Conservation (phyloP, 139 green algal species). For the Eudorina sp. region DNA sequence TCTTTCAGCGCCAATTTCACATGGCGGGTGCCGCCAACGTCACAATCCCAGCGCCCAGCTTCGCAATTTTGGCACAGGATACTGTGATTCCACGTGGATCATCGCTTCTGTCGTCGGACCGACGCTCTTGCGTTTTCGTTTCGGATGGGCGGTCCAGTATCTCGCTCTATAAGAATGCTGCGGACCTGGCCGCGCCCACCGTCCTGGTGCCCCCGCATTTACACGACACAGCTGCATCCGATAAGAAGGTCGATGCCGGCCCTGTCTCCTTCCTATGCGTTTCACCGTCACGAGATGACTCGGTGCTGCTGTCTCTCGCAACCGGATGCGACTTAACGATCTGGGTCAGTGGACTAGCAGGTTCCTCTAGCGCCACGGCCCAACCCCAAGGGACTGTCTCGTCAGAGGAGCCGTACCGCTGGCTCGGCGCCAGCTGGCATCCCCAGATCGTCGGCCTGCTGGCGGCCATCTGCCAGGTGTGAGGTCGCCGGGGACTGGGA, state of each 20-base stretch:
- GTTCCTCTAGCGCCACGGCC: too few species aligned
- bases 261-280: slow-evolving; percentile 15
- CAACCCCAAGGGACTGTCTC: not conserved
- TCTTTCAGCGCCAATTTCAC: too few species aligned
- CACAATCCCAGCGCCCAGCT: not conserved
- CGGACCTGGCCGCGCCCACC: too few species aligned
- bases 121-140: not conserved
- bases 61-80: not conserved
- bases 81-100: not conserved
- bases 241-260: too few species aligned
- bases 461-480: slow-evolving; percentile 21
- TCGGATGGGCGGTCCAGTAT: not conserved
- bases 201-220: too few species aligned
- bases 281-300: not conserved
- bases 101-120: not conserved
- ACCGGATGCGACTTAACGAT: not conserved
- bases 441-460: not conserved
- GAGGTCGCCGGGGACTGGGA: too few species aligned
- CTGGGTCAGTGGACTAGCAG: not conserved
- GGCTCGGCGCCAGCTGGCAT: not conserved
- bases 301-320: not conserved
- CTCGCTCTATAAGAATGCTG: not conserved
- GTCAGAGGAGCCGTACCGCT: not conserved
- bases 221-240: too few species aligned
- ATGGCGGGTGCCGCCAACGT: not conserved